Conservation (phyloP, 257 asterid species). For the Solanum virginianum region DNA sequence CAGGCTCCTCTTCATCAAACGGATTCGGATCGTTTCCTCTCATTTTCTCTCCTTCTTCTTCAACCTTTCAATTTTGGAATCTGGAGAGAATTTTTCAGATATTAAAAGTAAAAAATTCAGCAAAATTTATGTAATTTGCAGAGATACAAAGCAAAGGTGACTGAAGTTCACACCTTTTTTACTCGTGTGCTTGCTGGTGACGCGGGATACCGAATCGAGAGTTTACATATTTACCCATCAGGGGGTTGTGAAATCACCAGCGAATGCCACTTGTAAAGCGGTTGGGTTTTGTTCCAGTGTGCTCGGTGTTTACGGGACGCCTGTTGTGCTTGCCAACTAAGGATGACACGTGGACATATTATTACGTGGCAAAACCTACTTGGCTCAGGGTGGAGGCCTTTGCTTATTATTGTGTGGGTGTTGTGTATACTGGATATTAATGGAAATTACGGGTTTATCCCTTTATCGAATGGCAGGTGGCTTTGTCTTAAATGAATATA, state of each 20-base stretch:
- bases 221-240: background rate
- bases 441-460: background rate
- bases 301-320: too few species aligned
- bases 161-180: background rate
- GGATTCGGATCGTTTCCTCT: slow-evolving; percentile 88
- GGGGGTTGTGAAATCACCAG: background rate
- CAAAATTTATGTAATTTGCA: background rate
- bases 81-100: background rate
- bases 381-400: background rate
- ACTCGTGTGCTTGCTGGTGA: background rate
- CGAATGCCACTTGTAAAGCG: background rate
- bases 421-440: background rate
- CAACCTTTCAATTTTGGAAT: background rate
- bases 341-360: background rate
- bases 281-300: background rate
- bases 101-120: background rate
- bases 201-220: slow-evolving; percentile 2
- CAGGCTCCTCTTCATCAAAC: slow-evolving; percentile 83
- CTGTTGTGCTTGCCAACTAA: rapidly evolving
- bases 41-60: slow-evolving; percentile 23
- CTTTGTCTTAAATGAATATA: background rate
- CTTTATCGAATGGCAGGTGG: background rate
- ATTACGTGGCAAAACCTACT: background rate
- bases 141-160: background rate
- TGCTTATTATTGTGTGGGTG: background rate